A percentile compares a stretch with the other conserved stretches of the same genome.
phyloP scores from a whole-genome alignment of 73 alveolate species.

The Paramecium sexaurelia region DNA sequence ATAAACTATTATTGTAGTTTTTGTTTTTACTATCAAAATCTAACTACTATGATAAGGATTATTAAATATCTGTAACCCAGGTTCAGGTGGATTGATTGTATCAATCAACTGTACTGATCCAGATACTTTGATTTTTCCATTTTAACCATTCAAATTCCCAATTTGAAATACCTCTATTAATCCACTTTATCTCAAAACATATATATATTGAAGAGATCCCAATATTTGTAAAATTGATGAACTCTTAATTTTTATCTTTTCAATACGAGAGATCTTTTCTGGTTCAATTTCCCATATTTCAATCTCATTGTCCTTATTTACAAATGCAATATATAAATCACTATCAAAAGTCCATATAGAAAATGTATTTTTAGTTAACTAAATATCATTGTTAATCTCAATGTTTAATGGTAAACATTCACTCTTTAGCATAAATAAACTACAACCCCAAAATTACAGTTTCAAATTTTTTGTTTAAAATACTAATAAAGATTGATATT shows the following conservation, averaged over 20 bases:
- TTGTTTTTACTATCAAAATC: not conserved
- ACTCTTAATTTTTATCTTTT: not conserved
- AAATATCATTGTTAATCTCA: not conserved
- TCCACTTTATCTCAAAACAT: not conserved
- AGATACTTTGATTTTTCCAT: not conserved
- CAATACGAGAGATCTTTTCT: not conserved
- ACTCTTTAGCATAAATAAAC: not conserved
- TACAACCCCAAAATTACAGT: not conserved
- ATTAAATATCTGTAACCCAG: not conserved
- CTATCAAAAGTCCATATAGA: not conserved
- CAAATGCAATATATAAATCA: not conserved
- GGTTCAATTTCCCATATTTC: not conserved
- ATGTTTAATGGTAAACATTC: not conserved
- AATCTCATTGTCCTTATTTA: not conserved
- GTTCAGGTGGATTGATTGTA: not conserved
- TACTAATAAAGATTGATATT: not conserved
- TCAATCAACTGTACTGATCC: not conserved
- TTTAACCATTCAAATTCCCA: not conserved
- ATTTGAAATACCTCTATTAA: not conserved
- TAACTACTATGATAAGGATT: not conserved
- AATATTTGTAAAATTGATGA: not conserved
- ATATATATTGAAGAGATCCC: not conserved
- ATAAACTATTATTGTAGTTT: not conserved
- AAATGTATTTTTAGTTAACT: not conserved
- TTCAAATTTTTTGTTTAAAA: not conserved